Evolutionary conservation across 257 asterid species (phyloP).

Genomic region (Misopates orontium): DNA sequence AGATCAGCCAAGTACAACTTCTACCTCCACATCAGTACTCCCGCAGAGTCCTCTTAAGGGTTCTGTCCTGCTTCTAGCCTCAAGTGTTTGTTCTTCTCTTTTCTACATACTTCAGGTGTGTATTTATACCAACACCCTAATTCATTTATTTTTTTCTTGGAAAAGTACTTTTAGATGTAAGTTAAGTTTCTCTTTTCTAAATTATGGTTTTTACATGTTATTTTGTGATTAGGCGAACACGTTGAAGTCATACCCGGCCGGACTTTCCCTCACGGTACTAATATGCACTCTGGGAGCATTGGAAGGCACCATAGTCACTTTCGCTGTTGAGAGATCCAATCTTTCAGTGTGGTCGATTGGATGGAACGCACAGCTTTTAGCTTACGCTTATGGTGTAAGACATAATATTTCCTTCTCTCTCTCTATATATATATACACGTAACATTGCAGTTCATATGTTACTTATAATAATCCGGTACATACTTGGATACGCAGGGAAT

Average conservation of each 20-base stretch:
- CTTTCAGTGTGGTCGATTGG: conserved; percentile 47
- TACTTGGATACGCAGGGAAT: conserved; percentile 40
- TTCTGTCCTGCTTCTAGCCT: conserved; percentile 53
- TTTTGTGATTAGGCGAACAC: conserved; percentile 42
- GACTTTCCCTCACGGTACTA: conserved; percentile 53
- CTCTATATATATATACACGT: too few species aligned
- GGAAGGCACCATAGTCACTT: conserved; percentile 50
- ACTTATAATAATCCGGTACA: too few species aligned
- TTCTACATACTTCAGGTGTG: conserved; percentile 67
- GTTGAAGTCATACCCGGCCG: conserved; percentile 57
- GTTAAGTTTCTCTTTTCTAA: too few species aligned
- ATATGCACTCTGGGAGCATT: conserved; percentile 51
- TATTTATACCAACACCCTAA: neutral
- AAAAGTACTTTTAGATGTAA: too few species aligned
- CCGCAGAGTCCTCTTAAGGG: conserved; percentile 53
- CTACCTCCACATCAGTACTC: neutral
- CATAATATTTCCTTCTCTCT: neutral
- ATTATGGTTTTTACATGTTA: neutral
- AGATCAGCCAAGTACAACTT: conserved; percentile 12
- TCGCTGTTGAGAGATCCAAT: conserved; percentile 45
- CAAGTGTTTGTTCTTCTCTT: conserved; percentile 61
- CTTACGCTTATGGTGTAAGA: conserved; percentile 50
- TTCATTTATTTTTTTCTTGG: neutral
- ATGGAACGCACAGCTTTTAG: conserved; percentile 48
- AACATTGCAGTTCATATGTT: too few species aligned